These are phyloP conservation scores for Massarina eburnea DNA, from an alignment of 2,329 filamentous ascomycete species.

Conservation along the genomic window DNA sequence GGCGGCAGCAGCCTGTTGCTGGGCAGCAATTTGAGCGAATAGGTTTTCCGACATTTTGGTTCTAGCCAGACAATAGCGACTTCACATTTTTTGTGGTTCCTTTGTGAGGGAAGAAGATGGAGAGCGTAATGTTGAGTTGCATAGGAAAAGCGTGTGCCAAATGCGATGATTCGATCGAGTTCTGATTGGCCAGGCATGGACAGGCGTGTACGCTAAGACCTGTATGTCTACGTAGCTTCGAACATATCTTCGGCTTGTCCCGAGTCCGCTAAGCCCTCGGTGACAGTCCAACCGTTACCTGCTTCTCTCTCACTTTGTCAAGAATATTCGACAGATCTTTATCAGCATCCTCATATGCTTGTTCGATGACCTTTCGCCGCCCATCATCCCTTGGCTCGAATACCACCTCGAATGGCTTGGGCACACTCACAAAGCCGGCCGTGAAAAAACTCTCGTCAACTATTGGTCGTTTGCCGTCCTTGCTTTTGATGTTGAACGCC, in stretches of 20 bases:
- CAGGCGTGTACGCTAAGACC: too few species aligned
- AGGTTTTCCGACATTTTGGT: background rate
- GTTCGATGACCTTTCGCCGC: constrained; percentile 19
- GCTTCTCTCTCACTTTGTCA: constrained; percentile 7
- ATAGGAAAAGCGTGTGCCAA: too few species aligned
- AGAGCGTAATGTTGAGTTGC: too few species aligned
- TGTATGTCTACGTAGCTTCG: too few species aligned
- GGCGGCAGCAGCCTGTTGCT: constrained; percentile 2
- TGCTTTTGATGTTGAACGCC: constrained; percentile 48
- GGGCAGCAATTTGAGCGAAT: constrained; percentile 5
- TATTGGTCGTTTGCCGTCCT: constrained; percentile 6
- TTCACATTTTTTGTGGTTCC: too few species aligned
- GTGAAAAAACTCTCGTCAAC: constrained; percentile 27
- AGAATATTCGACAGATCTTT: constrained; percentile 11
- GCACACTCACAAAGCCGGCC: constrained; percentile 21
- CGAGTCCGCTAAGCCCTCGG: constrained; percentile 5
- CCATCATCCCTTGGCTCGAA: constrained; percentile 25
- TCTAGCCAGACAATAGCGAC: too few species aligned
- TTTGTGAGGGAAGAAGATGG: too few species aligned
- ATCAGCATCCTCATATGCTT: constrained; percentile 14
- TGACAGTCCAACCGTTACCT: constrained; percentile 19
- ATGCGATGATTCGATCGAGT: too few species aligned
- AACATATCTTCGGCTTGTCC: too few species aligned
- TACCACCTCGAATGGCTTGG: constrained; percentile 26
- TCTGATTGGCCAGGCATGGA: too few species aligned